Evolutionary conservation across 108 stramenopile genomes (phyloP).

Genomic region (Skeletonema grethae): DNA sequence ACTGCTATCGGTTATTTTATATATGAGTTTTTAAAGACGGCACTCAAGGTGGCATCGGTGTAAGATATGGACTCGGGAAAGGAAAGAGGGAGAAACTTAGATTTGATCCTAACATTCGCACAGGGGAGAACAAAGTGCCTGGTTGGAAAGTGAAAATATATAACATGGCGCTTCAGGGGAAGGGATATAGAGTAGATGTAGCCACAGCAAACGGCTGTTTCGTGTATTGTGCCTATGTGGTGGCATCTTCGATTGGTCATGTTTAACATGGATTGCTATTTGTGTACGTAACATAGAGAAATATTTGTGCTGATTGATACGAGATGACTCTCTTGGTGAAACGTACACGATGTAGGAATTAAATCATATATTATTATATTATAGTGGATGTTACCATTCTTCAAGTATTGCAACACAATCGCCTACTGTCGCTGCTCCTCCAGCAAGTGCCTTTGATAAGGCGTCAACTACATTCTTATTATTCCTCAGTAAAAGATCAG

Average conservation of each 20-base stretch:
- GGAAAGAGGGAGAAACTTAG: neutral
- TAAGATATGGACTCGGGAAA: neutral
- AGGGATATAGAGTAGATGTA: neutral
- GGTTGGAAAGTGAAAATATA: neutral
- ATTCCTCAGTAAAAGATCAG: conserved; percentile 67
- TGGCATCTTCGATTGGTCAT: conserved; percentile 1
- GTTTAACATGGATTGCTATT: neutral
- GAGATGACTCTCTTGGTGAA: neutral
- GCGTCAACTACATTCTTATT: conserved; percentile 62
- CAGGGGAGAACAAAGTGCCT: neutral
- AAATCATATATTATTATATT: neutral
- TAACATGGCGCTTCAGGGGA: neutral
- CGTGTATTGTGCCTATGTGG: neutral
- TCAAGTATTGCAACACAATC: conserved; percentile 90
- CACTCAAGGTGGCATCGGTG: conserved; percentile 37
- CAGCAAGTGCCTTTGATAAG: conserved; percentile 72
- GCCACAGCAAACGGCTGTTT: neutral
- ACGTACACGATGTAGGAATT: neutral
- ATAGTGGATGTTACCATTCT: conserved; percentile 52
- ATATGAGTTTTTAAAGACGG: conserved; percentile 49
- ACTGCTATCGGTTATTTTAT: conserved; percentile 53
- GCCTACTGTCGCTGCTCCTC: conserved; percentile 86
- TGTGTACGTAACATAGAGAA: neutral
- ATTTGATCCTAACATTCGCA: neutral
- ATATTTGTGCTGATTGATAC: neutral